Percentiles rank a stretch among this genome's conserved stretches.
phyloP scores from a whole-genome alignment of 495 filamentous ascomycete species.

The Penicillium desertorum region DNA sequence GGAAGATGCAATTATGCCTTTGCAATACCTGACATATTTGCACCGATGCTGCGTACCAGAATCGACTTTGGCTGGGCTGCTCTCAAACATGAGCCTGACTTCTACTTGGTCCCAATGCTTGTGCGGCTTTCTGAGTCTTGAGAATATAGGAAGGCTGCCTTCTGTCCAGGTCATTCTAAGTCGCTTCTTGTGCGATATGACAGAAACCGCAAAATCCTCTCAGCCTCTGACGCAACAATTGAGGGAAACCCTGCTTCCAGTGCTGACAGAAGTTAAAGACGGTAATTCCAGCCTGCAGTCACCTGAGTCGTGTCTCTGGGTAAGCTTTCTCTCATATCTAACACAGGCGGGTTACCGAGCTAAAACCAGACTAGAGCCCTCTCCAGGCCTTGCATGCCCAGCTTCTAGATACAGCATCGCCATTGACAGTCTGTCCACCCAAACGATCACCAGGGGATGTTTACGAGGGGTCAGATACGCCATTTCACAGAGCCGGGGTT shows the following conservation, averaged over 20 bases:
- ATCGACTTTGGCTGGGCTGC: conserved; percentile 12
- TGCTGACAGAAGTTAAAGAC: conserved; percentile 27
- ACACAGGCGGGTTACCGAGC: conserved; percentile 4
- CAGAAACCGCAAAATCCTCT: conserved; percentile 14
- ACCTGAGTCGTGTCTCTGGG: conserved; percentile 32
- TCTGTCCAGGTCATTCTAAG: conserved; percentile 31
- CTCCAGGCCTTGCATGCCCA: conserved; percentile 20
- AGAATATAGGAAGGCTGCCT: conserved; percentile 19
- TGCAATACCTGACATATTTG: conserved; percentile 29
- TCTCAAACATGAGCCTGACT: conserved; percentile 30
- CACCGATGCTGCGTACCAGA: conserved; percentile 19
- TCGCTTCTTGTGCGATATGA: conserved; percentile 28
- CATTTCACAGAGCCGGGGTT: conserved; percentile 12
- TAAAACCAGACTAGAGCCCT: conserved; percentile 28
- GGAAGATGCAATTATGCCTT: conserved; percentile 20
- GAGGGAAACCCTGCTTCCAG: conserved; percentile 27
- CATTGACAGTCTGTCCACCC: neutral
- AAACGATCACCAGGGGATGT: neutral
- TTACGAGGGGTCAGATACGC: neutral
- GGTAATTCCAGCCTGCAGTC: conserved; percentile 10
- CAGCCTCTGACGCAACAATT: conserved; percentile 14
- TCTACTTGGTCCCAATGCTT: conserved; percentile 34
- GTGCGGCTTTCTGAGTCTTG: conserved; percentile 26
- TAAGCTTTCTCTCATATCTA: conserved; percentile 15
- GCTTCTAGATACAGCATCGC: conserved; percentile 1